Conservation (phyloP, 1,139 yeast species). For the Yamadazyma conglobata region DNA sequence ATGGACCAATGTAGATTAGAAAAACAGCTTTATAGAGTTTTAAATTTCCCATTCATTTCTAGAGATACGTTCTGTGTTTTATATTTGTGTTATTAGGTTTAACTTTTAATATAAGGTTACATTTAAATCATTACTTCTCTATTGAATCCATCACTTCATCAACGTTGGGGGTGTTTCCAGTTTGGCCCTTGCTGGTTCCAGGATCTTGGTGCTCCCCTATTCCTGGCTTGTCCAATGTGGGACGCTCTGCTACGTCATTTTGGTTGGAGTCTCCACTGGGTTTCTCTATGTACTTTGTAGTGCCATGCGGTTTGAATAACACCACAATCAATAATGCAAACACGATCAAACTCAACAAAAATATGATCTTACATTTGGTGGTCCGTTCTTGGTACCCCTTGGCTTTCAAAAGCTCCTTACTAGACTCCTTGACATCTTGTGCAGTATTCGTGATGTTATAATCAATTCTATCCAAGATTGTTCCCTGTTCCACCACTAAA, state of each 20-base stretch:
- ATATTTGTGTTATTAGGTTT: no score
- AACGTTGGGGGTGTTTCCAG: no score
- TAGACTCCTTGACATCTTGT: constrained; percentile 71
- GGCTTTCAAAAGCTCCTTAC: constrained; percentile 73
- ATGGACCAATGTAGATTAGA: constrained; percentile 13
- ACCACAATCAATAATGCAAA: constrained; percentile 69
- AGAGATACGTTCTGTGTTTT: no score
- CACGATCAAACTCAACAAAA: constrained; percentile 67
- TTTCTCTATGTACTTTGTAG: constrained; percentile 23
- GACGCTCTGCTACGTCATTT: not conserved
- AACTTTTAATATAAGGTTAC: no score
- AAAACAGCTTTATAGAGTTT: no score
- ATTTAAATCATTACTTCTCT: no score
- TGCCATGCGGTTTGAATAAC: constrained; percentile 56
- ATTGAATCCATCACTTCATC: no score
- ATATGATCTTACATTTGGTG: constrained; percentile 84
- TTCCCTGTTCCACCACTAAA: constrained; percentile 93
- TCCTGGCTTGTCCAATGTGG: constrained; percentile 1
- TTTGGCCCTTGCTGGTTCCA: no score
- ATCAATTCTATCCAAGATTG: constrained; percentile 87
- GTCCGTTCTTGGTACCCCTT: constrained; percentile 81
- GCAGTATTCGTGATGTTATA: constrained; percentile 81
- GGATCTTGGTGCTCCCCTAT: constrained; percentile 1
- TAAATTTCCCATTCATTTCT: no score
- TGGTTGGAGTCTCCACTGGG: not conserved